Conservation (phyloP, 139 green algal genomes). For the Chlorella vulgaris region DNA sequence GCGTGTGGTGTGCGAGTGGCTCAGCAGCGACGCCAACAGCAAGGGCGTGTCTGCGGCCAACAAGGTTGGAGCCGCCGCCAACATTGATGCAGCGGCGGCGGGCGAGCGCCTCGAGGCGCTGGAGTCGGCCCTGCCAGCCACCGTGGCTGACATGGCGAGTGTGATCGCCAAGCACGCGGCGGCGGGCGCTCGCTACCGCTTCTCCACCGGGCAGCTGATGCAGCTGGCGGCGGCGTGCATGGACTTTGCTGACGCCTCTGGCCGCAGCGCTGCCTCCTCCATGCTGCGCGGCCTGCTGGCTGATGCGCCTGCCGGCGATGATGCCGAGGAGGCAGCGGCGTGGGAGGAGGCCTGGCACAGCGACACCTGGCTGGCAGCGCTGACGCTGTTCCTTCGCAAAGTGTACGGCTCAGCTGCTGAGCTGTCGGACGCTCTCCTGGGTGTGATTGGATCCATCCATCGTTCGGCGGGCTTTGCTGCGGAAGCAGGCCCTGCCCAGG, state of each 20-base stretch:
- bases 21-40: constrained; percentile 33
- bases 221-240: constrained; percentile 43
- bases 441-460: constrained; percentile 15
- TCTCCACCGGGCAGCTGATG: constrained; percentile 60
- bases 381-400: constrained; percentile 46
- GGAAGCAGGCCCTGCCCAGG: constrained; percentile 13
- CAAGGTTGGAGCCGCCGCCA: constrained; percentile 36
- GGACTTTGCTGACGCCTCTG: constrained; percentile 56
- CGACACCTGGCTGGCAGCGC: constrained; percentile 29
- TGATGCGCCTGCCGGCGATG: background rate
- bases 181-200: constrained; percentile 34
- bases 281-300: constrained; percentile 46
- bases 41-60: constrained; percentile 52
- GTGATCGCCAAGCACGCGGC: constrained; percentile 42
- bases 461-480: background rate
- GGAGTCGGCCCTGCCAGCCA: constrained; percentile 55
- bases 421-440: constrained; percentile 42
- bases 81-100: constrained; percentile 47
- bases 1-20: constrained; percentile 53
- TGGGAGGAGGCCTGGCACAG: constrained; percentile 24
- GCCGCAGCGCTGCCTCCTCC: constrained; percentile 26
- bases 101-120: constrained; percentile 58
- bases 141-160: constrained; percentile 41
- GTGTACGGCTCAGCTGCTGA: constrained; percentile 46
- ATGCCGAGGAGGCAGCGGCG: background rate